Percentiles rank a stretch among this genome's conserved stretches.
These are phyloP conservation scores for Calophaca sinica DNA, from an alignment of 306 rosid species.

Conservation along the genomic window DNA sequence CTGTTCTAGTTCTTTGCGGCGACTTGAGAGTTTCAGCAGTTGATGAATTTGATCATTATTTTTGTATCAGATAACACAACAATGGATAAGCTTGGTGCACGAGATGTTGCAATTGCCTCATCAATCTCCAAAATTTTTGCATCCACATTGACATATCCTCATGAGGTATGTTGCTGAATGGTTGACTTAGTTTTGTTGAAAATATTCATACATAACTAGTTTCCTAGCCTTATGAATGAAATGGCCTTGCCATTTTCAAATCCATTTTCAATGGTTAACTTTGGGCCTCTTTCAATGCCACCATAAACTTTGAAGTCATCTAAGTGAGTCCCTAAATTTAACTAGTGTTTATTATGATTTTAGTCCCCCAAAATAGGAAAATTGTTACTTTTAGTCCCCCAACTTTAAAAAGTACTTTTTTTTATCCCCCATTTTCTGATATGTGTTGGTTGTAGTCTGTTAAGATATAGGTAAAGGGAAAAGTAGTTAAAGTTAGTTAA, in stretches of 20 bases:
- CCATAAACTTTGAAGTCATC: neutral
- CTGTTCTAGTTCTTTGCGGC: conserved; percentile 9
- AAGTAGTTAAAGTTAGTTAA: too few species aligned
- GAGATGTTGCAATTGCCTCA: conserved; percentile 88
- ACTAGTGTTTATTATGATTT: too few species aligned
- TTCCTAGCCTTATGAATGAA: conserved; percentile 20
- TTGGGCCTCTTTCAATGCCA: neutral
- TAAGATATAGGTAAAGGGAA: too few species aligned
- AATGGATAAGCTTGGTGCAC: conserved; percentile 71
- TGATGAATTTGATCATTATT: conserved; percentile 33
- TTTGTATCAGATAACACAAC: conserved; percentile 63
- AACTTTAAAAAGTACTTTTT: too few species aligned
- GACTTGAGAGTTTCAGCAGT: conserved; percentile 23
- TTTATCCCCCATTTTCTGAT: too few species aligned
- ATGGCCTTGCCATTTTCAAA: conserved; percentile 7
- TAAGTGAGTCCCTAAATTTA: conserved; percentile 11
- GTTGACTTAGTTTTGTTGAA: conserved; percentile 22
- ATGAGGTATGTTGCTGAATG: conserved; percentile 67
- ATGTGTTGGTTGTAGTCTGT: too few species aligned
- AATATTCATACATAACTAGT: conserved; percentile 23
- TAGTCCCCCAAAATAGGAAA: too few species aligned
- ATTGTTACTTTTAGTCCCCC: too few species aligned
- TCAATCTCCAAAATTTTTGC: conserved; percentile 90
- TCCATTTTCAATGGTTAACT: conserved; percentile 19
- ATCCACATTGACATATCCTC: conserved; percentile 89